Base-by-base conservation (phyloP, 1,284 basidiomycete species). In the Trichosporon ovoides region DNA sequence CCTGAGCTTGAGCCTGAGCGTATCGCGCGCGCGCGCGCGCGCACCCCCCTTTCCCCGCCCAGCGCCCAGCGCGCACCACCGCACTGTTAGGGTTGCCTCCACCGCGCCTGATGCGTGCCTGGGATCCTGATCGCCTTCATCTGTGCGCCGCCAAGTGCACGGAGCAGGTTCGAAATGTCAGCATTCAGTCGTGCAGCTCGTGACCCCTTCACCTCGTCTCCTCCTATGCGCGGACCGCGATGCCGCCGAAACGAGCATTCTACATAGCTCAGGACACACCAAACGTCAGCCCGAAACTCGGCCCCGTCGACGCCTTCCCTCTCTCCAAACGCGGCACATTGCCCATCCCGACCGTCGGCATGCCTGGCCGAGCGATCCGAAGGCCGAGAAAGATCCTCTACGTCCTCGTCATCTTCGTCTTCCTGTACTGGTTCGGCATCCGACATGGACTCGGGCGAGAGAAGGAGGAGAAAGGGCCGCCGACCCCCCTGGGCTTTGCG, bases 341-440 rank as follows among this genome's bases (percentile, higher is more conserved):
- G 16, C 59, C 46, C 24, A 50, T 19, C 6, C 40, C 53, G 7
- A 46, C n/a, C 4, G 52, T 64, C 31, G 37, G 51, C 40, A 52
- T 72, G n/a, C 72, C 71, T 7, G 24, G 43, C 22, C 67, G 73
- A 12, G 66, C 66, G 1, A 73, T 75, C 49, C 55, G 69, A 18
- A 63, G 68, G 38, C 76, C 76, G 12, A 67, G 66, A 14, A 75
- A 77, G 63, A 75, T 77, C 55, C 54, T 77, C 36, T 77, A 74
- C 55, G 67, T 77, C 50, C 20, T 73, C 35, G 65, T 68, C 51
- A 68, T 76, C 55, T 69, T 77, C 65, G 68, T 68, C 52, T 55
- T 69, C 10, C 67, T 77, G 9, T 77, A 77, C 57, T 77, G 74
- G 72, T 76, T 74, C 60, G 74, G 73, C 9, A 68, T 77, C 48